Percentiles rank a stretch among this genome's conserved stretches.
These are phyloP conservation scores for Chlamydomonas asymmetrica DNA, from an alignment of 139 green algal genomes.

Conservation along the genomic window DNA sequence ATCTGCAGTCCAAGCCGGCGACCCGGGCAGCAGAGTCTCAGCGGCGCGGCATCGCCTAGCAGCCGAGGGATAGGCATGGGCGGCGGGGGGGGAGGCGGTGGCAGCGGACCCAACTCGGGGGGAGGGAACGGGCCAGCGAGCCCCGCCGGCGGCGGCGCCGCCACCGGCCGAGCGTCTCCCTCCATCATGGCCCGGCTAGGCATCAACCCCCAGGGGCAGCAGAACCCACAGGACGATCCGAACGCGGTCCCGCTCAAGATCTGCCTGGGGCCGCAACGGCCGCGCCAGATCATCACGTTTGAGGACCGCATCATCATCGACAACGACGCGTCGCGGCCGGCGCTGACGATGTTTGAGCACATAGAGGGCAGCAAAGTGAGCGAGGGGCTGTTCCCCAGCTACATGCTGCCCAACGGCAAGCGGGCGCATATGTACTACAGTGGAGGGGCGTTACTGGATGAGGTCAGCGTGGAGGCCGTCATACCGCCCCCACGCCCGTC, in stretches of 20 bases:
- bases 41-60: background rate
- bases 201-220: background rate
- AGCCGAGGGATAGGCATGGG: background rate
- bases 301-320: conserved; percentile 49
- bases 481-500: conserved; percentile 54
- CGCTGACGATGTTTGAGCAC: conserved; percentile 73
- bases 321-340: conserved; percentile 37
- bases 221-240: background rate
- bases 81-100: conserved; percentile 6
- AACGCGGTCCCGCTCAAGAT: conserved; percentile 30
- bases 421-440: conserved; percentile 75
- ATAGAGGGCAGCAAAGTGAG: conserved; percentile 57
- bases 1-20: too few relatives aligned
- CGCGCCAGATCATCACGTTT: conserved; percentile 66
- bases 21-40: too few relatives aligned
- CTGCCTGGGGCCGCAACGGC: conserved; percentile 55
- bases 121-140: conserved; percentile 2
- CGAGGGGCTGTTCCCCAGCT: conserved; percentile 62
- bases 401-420: conserved; percentile 74
- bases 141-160: background rate
- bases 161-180: background rate
- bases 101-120: background rate
- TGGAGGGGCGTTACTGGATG: conserved; percentile 61
- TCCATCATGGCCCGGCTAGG: background rate
- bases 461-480: conserved; percentile 53